Percentiles rank a stretch among this genome's conserved stretches.
Conservation (phyloP, 345 rosid species). For the Arabis alpina region DNA sequence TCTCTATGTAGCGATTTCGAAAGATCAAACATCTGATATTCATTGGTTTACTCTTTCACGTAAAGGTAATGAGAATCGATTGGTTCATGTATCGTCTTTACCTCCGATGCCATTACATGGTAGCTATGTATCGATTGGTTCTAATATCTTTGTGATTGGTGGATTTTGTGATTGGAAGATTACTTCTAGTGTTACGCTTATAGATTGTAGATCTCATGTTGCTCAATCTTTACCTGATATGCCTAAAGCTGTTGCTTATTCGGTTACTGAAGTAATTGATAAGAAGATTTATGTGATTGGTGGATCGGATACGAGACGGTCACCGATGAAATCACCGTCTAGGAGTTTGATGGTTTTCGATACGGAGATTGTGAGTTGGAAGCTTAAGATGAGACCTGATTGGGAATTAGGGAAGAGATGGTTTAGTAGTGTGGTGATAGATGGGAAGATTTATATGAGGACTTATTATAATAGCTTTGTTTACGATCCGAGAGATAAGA, state of each 20-base stretch:
- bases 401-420: slow-evolving; percentile 34
- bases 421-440: slow-evolving; percentile 31
- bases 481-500: neutral
- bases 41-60: slow-evolving; percentile 32
- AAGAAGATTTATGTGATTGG: slow-evolving; percentile 35
- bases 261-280: slow-evolving; percentile 18
- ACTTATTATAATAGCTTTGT: slow-evolving; percentile 31
- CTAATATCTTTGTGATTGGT: slow-evolving; percentile 31
- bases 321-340: slow-evolving; percentile 31
- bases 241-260: slow-evolving; percentile 33
- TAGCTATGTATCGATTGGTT: slow-evolving; percentile 30
- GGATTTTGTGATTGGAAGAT: slow-evolving; percentile 35
- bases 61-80: slow-evolving; percentile 2
- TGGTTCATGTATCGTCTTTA: slow-evolving; percentile 27
- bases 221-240: slow-evolving; percentile 17
- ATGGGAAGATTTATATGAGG: slow-evolving; percentile 40
- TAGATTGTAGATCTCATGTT: slow-evolving; percentile 27
- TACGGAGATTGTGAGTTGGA: slow-evolving; percentile 13
- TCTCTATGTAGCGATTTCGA: slow-evolving; percentile 32
- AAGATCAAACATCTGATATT: slow-evolving; percentile 28
- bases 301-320: slow-evolving; percentile 14
- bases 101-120: slow-evolving; percentile 39
- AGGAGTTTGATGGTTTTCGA: slow-evolving; percentile 36
- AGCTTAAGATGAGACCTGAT: slow-evolving; percentile 13
- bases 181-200: slow-evolving; percentile 21